phyloP scores from a whole-genome alignment of 352 stramenopile species.

The Phytophthora nicotianae region DNA sequence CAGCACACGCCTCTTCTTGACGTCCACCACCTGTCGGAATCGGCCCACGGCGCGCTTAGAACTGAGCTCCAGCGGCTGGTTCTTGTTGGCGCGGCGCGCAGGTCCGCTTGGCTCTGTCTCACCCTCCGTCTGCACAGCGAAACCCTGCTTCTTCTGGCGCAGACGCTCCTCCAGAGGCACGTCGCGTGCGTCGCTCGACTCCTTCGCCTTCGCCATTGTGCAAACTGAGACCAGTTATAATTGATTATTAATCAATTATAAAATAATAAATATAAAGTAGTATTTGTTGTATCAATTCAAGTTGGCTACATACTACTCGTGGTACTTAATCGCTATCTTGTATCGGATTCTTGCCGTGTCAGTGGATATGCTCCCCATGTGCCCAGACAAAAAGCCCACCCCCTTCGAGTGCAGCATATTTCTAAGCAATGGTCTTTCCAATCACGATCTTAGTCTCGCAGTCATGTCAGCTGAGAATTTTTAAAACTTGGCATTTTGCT shows the following conservation, averaged over 20 bases:
- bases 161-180: constrained; percentile 81
- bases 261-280: too few species aligned
- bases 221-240: constrained; percentile 14
- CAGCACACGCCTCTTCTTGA: constrained; percentile 70
- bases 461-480: neutral
- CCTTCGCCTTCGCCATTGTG: neutral
- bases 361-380: too few species aligned
- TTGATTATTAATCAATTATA: constrained; percentile 5
- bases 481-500: neutral
- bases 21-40: constrained; percentile 81
- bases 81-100: constrained; percentile 68
- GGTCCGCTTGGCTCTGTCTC: constrained; percentile 10
- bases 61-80: constrained; percentile 84
- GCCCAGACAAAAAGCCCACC: too few species aligned
- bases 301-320: too few species aligned
- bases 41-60: constrained; percentile 84
- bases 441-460: too few species aligned
- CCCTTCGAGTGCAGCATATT: too few species aligned
- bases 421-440: too few species aligned
- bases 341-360: too few species aligned
- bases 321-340: too few species aligned
- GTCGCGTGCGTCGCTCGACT: constrained; percentile 46
- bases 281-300: too few species aligned
- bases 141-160: constrained; percentile 79
- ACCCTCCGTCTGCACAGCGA: constrained; percentile 38